Base-by-base conservation (phyloP, 352 stramenopile genomes). In the Lagenidium sp. region DNA sequence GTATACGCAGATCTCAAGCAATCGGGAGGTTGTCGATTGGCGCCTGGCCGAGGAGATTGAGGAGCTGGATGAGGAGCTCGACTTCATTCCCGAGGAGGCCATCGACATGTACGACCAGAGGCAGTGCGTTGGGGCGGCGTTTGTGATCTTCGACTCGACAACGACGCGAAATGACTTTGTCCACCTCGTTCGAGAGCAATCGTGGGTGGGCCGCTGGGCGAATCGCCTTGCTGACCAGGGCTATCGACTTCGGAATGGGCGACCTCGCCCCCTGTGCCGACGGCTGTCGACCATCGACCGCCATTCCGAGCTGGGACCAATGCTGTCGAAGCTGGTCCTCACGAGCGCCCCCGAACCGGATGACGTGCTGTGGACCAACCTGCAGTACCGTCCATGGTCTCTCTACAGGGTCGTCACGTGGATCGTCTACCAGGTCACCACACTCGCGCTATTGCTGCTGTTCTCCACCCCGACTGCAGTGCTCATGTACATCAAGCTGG, bases 401-500 rank as follows among this genome's bases (percentile, higher is more conserved):
- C 16, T 76, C 2, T 39, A 51, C 11, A 45, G 57, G n/a, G 23
- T 65, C 2, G 23, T 68, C 23, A 55, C 49, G 6, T 85, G 75
- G 36, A 39, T 71, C 8, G 32, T 60, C 4, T 63, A 74, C 35
- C 76, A 91, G 36, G 4, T 71, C 4, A 48, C 56, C 4, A 88
- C 75, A 19, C 37, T 87, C 11, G 42, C 45, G 19, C 48, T 91
- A 23, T 41, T 91, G 22, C 44, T 86, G 25, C 40, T 91, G 13
- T 87, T 89, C 38, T 89, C 76, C 22, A 86, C 76, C 20, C 76
- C 79, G 0, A 86, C 74, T 1, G 74, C 76, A 4, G 74, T 91
- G 46, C 69, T 88, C 43, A 76, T 91, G 49, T 91, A 85, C 54
- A 69, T 91, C 45, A 85, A 85, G 38, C 56, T 91, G 7, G 74